Evolutionary conservation across 257 asterid species (phyloP), one percentile per base, ranked within the genome.

Genomic region (Scutellaria baicalensis): DNA sequence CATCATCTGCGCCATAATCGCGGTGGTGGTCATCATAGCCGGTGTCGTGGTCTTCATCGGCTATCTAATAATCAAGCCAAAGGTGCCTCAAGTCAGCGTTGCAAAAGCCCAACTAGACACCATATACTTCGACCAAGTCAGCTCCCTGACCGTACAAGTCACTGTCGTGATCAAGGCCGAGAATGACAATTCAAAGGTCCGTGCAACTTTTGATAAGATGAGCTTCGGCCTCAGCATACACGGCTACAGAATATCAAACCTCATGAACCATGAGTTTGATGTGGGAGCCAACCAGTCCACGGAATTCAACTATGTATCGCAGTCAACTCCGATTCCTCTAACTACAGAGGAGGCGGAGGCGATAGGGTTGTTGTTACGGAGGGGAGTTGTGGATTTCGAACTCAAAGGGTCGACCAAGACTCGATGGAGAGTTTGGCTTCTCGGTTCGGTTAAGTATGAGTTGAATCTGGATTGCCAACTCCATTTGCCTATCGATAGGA

Each of bases 401-500:
- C 72, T 92, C 20, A 76, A 72, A 64, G 98, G 98, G 14, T 75
- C 64, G 44, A 73, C 87, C 1, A 81, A 92, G 79, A 88, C 95
- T 0, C 68, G 96, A 0, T 90, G 98, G 98, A 79, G 83, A 44
- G 74, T 90, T 0, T 87, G 97, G 73, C 35, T 85, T 8, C 59
- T 92, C 0, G 94, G 96, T 27, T 88, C 96, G 2, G 81, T 88
- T n/a, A 92, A 84, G 78, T 86, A 82, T 73, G 71, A 79, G 88
- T 59, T 90, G 83, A 83, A 79, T 55, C 72, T 93, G 79, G 74
- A 84, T 66, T 93, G 98, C 66, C 49, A 6, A 20, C 88, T 92
- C 8, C 80, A 27, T 16, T 75, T 88, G 72, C 92, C 91, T 0
- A 31, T 70, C 21, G 70, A 86, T 69, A 68, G 58, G 13, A 83